A percentile compares a stretch with the other conserved stretches of the same genome.
Conservation (phyloP, 768 basidiomycete species). For the Trametes maxima region DNA sequence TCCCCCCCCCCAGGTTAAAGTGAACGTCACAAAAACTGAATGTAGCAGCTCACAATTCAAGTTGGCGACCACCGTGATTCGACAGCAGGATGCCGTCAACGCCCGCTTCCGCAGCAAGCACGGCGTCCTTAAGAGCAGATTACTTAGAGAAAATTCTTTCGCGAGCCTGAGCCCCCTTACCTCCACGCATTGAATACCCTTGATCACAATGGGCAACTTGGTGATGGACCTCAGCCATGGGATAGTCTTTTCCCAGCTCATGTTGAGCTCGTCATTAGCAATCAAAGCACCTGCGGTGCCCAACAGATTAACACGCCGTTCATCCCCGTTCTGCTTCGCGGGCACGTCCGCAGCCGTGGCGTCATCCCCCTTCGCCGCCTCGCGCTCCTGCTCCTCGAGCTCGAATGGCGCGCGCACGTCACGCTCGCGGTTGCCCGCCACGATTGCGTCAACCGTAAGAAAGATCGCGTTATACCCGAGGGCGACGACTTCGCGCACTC, state of each 20-base stretch:
- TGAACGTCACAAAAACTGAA: slow-evolving; percentile 12
- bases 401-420: slow-evolving; percentile 66
- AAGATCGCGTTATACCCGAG: slow-evolving; percentile 88
- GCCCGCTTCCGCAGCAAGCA: slow-evolving; percentile 80
- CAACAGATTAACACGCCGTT: slow-evolving; percentile 39
- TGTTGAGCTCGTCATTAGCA: slow-evolving; percentile 67
- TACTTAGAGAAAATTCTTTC: slow-evolving; percentile 20
- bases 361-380: slow-evolving; percentile 23
- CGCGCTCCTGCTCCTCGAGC: slow-evolving; percentile 46
- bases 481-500: slow-evolving; percentile 68
- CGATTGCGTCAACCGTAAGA: slow-evolving; percentile 89
- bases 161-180: slow-evolving; percentile 40
- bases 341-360: slow-evolving; percentile 25
- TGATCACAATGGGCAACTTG: slow-evolving; percentile 70
- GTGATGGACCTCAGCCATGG: slow-evolving; percentile 76
- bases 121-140: slow-evolving; percentile 65
- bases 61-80: slow-evolving; percentile 91
- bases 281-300: slow-evolving; percentile 73
- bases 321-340: slow-evolving; percentile 34
- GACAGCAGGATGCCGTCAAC: slow-evolving; percentile 87
- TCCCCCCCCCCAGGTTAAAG: slow-evolving; percentile 16
- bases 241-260: slow-evolving; percentile 85
- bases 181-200: slow-evolving; percentile 78
- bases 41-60: slow-evolving; percentile 64
- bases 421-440: slow-evolving; percentile 77